Percentiles rank a stretch among this genome's conserved stretches.
Conservation (phyloP, 2,329 filamentous ascomycete genomes). For the Ramularia collo-cygni region DNA sequence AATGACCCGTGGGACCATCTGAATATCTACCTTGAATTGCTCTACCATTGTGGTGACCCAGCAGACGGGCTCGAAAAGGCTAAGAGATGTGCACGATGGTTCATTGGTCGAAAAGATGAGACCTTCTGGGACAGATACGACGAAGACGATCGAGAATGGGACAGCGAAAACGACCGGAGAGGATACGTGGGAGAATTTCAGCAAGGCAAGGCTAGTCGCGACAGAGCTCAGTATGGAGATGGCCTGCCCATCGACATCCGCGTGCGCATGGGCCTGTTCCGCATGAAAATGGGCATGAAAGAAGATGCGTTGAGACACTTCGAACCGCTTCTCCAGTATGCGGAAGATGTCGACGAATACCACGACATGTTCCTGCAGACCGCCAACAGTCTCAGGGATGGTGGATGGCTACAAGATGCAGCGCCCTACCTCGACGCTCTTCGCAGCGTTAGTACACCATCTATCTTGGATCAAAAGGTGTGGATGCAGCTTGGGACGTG, state of each 20-base stretch:
- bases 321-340: constrained; percentile 58
- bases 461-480: constrained; percentile 38
- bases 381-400: constrained; percentile 51
- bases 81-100: constrained; percentile 70
- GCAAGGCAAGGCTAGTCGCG: constrained; percentile 37
- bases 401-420: constrained; percentile 47
- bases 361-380: constrained; percentile 73
- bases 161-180: constrained; percentile 65
- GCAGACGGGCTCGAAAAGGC: constrained; percentile 61
- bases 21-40: constrained; percentile 77
- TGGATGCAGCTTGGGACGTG: constrained; percentile 57
- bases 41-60: constrained; percentile 56
- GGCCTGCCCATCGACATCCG: constrained; percentile 75
- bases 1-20: constrained; percentile 69
- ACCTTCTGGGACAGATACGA: constrained; percentile 64
- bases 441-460: constrained; percentile 27
- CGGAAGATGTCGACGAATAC: constrained; percentile 58
- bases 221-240: constrained; percentile 58
- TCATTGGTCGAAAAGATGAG: constrained; percentile 69
- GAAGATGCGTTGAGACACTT: constrained; percentile 58
- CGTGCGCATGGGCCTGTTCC: constrained; percentile 74
- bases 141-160: constrained; percentile 84
- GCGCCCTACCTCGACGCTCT: constrained; percentile 51
- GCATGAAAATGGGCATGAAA: constrained; percentile 59
- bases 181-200: constrained; percentile 55